A percentile compares a stretch with the other conserved stretches of the same genome.
phyloP scores from a whole-genome alignment of 176 grass and related monocot species.

The Zea luxurians region DNA sequence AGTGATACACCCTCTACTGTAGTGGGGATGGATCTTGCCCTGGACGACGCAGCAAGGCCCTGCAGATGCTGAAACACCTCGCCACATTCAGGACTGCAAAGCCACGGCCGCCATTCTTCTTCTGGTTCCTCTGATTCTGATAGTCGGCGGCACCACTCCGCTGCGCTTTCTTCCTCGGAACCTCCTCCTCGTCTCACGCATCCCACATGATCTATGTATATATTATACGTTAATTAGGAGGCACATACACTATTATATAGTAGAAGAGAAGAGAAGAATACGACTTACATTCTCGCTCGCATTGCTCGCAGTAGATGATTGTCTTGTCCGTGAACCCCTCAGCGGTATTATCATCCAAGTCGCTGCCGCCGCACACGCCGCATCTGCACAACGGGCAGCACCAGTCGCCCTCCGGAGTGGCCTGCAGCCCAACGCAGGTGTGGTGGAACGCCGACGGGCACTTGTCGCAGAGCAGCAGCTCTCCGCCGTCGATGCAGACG shows the following conservation, averaged over 20 bases:
- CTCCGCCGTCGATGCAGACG: constrained; percentile 51
- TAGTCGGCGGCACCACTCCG: background rate
- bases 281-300: constrained; percentile 54
- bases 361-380: constrained; percentile 42
- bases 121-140: too few relatives aligned
- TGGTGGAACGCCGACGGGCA: constrained; percentile 63
- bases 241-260: too few relatives aligned
- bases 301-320: constrained; percentile 61
- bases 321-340: constrained; percentile 23
- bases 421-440: constrained; percentile 52
- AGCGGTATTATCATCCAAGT: constrained; percentile 24
- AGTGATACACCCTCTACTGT: constrained; percentile 33
- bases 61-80: constrained; percentile 28
- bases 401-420: constrained; percentile 47
- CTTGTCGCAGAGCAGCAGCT: constrained; percentile 53
- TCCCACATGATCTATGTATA: constrained; percentile 53
- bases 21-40: constrained; percentile 17
- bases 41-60: constrained; percentile 21
- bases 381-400: constrained; percentile 62
- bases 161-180: background rate
- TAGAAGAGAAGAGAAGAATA: background rate
- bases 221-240: too few relatives aligned
- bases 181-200: constrained; percentile 34
- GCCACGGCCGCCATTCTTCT: constrained; percentile 29
- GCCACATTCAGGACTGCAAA: constrained; percentile 45